Percentiles rank a stretch among this genome's conserved stretches.
phyloP scores from a whole-genome alignment of 345 rosid genomes.

The Eucalyptus polybractea region DNA sequence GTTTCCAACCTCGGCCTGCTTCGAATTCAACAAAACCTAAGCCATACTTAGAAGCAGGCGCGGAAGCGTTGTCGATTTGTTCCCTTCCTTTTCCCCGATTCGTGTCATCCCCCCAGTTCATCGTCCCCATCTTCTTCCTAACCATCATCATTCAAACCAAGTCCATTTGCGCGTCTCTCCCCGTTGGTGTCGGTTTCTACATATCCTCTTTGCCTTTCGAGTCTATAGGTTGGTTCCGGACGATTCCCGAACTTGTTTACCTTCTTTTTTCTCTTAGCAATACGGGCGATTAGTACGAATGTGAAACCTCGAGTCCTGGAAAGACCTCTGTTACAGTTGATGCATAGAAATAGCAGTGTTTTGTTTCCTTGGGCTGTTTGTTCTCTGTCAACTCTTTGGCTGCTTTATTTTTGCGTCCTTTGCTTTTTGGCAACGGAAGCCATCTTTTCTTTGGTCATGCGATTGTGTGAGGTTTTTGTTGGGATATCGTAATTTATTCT shows the following conservation, averaged over 20 bases:
- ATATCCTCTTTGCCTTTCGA: background rate
- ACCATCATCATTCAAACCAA: background rate
- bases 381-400: background rate
- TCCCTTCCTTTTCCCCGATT: background rate
- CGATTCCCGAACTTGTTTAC: background rate
- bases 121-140: background rate
- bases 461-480: background rate
- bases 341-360: background rate
- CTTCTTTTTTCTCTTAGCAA: background rate
- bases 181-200: background rate
- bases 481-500: background rate
- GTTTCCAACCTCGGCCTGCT: slow-evolving; percentile 13
- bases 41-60: background rate
- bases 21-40: background rate
- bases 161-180: background rate
- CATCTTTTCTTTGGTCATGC: background rate
- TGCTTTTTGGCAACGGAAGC: background rate
- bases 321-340: background rate
- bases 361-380: background rate
- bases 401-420: background rate
- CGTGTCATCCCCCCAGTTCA: background rate
- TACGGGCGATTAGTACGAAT: background rate
- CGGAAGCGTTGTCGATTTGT: slow-evolving; percentile 7
- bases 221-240: background rate
- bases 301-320: background rate